Base-by-base conservation (phyloP, 208 protist genomes). In the Trypanosoma rangeli region DNA sequence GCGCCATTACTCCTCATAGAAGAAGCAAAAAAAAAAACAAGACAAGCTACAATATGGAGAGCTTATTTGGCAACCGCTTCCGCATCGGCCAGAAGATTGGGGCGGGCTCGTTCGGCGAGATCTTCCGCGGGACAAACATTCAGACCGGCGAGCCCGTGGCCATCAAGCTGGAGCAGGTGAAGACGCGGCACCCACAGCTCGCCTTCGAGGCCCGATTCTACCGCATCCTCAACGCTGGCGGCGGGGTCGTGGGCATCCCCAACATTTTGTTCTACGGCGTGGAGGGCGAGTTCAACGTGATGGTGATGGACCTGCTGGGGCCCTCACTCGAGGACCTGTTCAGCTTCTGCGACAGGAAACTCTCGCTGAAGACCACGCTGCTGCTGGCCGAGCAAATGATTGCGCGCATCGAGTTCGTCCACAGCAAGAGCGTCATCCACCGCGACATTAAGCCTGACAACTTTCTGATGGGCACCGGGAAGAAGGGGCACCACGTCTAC, bases 11-110 rank as follows among this genome's bases (percentile, higher is more conserved):
- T 22, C 7, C 46, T 16, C 3, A 4, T 10, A 42, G 10, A 42
- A 42, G 20, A 5, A 50, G 20, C 46, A 68, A 58, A 5, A 20
- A 22, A 31, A 39, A 97, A 58, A 96, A 98, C 60, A 94, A 94
- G 48, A 98, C 96, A 31, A 94, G 98, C 73, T 98, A 99, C 71
- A 66, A 29, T 55, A 33, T 44, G 26, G 20, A 56, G 1, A 1
- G 33, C 26, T 28, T 9, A 39, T n/a, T 63, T 13, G 65, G 54
- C 26, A 50, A 53, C 12, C 54, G 42, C 22, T 73, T 60, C 33
- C 49, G 94, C 50, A 89, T 99, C 55, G 97, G 91, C 35, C 86
- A 97, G 62, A 98, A 99, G 89, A 99, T 99, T 79, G 99, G 99
- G 22, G 84, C 82, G 39, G 98, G 99, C 24, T 93, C 85, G 60